Base-by-base conservation (phyloP, 805 yeast species). In the Candida morakotiae region DNA sequence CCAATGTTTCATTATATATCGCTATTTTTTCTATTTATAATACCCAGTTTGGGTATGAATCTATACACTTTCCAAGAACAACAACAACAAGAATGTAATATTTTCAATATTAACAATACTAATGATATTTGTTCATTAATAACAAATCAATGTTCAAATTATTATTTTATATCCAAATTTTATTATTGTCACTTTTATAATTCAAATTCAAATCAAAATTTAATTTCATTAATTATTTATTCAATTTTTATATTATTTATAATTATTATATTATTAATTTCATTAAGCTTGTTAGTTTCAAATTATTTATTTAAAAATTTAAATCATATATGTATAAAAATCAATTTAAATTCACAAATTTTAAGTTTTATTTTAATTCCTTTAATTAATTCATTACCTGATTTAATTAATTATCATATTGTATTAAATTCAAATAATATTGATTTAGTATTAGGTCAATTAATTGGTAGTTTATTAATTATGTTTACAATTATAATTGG, bases 391-490 rank as follows among this genome's bases (percentile, higher is more conserved):
- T 57, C 67, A 3, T 45, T 58, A 9, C 69, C 69, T 9, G 72
- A 66, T 43, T 47, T 66, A 16, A 42, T 64, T 14, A 64, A 60
- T 37, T 63, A 63, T 45, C 54, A 60, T 34, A 47, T 57, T 20
- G 52, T 62, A 5, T 44, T 66, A 14, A 40, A 45, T 13, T 42
- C 56, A 7, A 47, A 54, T 14, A 53, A 66, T 2, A 42, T 56
- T 1, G 67, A 63, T 25, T 42, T 66, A 15, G 62, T 63, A 3
- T 39, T 66, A 21, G 71, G 71, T 3, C 70, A 66, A 40, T 42
- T 63, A 5, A 49, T 64, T 5, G 71, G 72, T 1, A 56, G 67
- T 2, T 54, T 52, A 9, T 38, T 60, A 2, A 56, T 66, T 9
- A 53, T 60, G 28, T 53, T 63, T 35, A 55, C 64, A 1, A 41